Conservation (phyloP, 805 yeast genomes). For the Wickerhamomyces rabaulensis region DNA sequence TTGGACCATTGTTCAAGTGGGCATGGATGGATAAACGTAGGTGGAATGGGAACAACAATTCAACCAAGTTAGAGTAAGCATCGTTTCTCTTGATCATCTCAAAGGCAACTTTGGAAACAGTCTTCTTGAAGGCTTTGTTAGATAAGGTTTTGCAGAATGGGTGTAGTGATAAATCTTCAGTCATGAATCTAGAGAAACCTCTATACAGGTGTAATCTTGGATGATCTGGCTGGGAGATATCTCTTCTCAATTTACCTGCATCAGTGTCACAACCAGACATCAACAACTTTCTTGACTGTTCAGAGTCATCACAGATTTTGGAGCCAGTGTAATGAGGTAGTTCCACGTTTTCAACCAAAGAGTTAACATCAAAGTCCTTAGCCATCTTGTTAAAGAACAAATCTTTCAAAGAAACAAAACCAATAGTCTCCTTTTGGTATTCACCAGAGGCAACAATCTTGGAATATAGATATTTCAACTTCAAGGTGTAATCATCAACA, state of each 20-base stretch:
- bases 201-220: conserved; percentile 48
- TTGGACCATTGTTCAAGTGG: conserved; percentile 54
- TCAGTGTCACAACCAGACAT: conserved; percentile 44
- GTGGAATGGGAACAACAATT: conserved; percentile 53
- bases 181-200: conserved; percentile 57
- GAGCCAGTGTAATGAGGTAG: conserved; percentile 35
- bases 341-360: conserved; percentile 26
- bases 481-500: conserved; percentile 43
- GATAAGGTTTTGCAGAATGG: conserved; percentile 34
- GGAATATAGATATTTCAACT: conserved; percentile 39
- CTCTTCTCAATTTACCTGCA: conserved; percentile 63
- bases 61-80: conserved; percentile 60
- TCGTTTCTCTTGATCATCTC: conserved; percentile 64
- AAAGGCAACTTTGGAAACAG: conserved; percentile 49
- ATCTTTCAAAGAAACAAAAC: conserved; percentile 37
- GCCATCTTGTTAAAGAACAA: conserved; percentile 27
- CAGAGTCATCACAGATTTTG: conserved; percentile 32
- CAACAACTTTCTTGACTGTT: conserved; percentile 34
- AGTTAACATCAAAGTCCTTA: conserved; percentile 23
- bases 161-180: conserved; percentile 46
- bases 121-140: conserved; percentile 40
- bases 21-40: conserved; percentile 59
- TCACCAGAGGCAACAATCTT: conserved; percentile 25
- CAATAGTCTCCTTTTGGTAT: conserved; percentile 27
- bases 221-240: conserved; percentile 49